A percentile compares a stretch with the other conserved stretches of the same genome.
phyloP scores from a whole-genome alignment of 2,329 filamentous ascomycete species.

The Eutypella sp. region DNA sequence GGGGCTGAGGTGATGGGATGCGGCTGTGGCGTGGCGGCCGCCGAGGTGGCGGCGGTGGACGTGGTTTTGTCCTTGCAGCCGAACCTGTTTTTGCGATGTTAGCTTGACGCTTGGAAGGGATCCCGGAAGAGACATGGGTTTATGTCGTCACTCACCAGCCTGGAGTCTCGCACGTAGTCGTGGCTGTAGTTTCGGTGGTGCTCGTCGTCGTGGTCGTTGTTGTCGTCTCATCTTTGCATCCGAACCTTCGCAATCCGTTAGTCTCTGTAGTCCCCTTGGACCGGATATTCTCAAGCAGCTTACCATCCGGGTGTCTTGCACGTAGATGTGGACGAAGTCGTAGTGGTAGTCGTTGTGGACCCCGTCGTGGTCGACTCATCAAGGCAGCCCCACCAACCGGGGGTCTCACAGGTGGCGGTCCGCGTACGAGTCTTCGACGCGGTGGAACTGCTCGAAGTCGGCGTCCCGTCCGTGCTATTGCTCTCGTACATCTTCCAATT shows the following conservation, averaged over 20 bases:
- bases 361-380: constrained; percentile 56
- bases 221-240: constrained; percentile 52
- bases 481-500: constrained; percentile 95
- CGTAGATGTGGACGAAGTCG: constrained; percentile 45
- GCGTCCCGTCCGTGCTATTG: constrained; percentile 77
- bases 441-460: constrained; percentile 49
- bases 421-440: constrained; percentile 61
- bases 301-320: constrained; percentile 57
- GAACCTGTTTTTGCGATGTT: too few species aligned
- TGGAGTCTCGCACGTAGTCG: constrained; percentile 18
- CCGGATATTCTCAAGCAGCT: not conserved
- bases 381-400: constrained; percentile 75
- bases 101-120: too few species aligned
- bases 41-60: not conserved
- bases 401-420: constrained; percentile 84
- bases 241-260: constrained; percentile 39
- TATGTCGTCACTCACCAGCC: constrained; percentile 20
- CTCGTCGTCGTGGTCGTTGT: constrained; percentile 32
- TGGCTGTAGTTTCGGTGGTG: constrained; percentile 22
- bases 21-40: not conserved
- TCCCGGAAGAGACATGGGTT: too few species aligned
- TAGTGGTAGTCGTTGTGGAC: constrained; percentile 39
- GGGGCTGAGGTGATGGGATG: constrained; percentile 10
- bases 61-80: constrained; percentile 9
- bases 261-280: not conserved